These are phyloP conservation scores for Clohesyomyces aquaticus DNA, from an alignment of 495 filamentous ascomycete genomes.

Conservation along the genomic window DNA sequence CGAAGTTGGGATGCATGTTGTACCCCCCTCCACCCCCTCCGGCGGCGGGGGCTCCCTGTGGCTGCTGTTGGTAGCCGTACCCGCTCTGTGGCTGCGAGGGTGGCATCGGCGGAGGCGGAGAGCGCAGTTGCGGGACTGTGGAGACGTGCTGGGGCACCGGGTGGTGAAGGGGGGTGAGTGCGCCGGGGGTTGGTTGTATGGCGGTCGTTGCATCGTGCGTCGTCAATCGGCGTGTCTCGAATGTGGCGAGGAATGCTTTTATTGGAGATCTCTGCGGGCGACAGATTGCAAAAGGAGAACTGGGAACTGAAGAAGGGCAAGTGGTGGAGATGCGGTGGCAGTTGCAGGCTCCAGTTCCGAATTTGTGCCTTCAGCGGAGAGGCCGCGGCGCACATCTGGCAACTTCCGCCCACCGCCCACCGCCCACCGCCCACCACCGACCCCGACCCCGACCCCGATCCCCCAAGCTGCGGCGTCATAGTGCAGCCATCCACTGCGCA, in stretches of 20 bases:
- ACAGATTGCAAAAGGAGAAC: neutral
- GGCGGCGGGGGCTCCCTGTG: conserved; percentile 60
- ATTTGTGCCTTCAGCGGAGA: neutral
- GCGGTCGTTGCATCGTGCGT: conserved; percentile 74
- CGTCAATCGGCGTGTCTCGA: conserved; percentile 5
- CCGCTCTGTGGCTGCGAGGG: conserved; percentile 64
- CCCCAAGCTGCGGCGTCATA: no score
- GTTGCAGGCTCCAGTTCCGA: neutral
- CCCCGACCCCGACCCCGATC: neutral
- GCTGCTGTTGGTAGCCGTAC: conserved; percentile 81
- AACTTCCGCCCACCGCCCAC: conserved; percentile 21
- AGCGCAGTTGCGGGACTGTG: conserved; percentile 97
- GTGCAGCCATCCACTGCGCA: conserved; percentile 7
- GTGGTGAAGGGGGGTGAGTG: conserved; percentile 94
- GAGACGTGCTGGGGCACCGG: conserved; percentile 98
- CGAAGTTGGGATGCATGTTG: conserved; percentile 71
- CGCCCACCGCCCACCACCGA: neutral
- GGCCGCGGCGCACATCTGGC: conserved; percentile 1
- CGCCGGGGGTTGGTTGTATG: conserved; percentile 70
- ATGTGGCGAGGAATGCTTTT: neutral
- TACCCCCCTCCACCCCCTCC: conserved; percentile 48
- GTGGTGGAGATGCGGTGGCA: neutral
- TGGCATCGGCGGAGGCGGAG: conserved; percentile 81
- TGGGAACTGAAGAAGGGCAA: neutral
- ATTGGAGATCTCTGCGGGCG: neutral